phyloP scores from a whole-genome alignment of 495 filamentous ascomycete genomes.

The Monascus purpureus region DNA sequence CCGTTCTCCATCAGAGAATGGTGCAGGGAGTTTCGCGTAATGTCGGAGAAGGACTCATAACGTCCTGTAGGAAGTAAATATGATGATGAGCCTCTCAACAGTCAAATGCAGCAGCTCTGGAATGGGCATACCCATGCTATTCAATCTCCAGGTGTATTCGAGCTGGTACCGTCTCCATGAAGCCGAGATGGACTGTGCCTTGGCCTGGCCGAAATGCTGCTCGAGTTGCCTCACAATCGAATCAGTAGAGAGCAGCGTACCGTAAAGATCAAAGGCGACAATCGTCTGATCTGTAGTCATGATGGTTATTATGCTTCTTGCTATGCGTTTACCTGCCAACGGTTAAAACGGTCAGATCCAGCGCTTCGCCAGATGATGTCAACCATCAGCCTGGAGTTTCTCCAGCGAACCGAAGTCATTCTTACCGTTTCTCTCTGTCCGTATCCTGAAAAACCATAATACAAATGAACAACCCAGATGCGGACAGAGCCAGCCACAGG shows the following conservation, averaged over 20 bases:
- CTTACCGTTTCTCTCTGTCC: too few species aligned
- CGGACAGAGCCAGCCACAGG: too few species aligned
- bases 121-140: slow-evolving; percentile 54
- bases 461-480: too few species aligned
- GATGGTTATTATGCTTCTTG: neutral
- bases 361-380: neutral
- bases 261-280: slow-evolving; percentile 67
- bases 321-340: neutral
- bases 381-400: too few species aligned
- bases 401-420: too few species aligned
- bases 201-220: slow-evolving; percentile 36
- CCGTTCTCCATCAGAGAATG: slow-evolving; percentile 49
- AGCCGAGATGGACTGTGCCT: slow-evolving; percentile 39
- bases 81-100: neutral
- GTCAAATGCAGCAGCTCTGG: too few species aligned
- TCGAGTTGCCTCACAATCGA: slow-evolving; percentile 45
- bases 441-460: slow-evolving; percentile 10
- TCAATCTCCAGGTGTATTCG: slow-evolving; percentile 73
- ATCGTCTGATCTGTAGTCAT: slow-evolving; percentile 15
- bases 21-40: slow-evolving; percentile 47
- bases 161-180: slow-evolving; percentile 52
- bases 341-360: neutral
- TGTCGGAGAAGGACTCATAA: slow-evolving; percentile 49
- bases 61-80: slow-evolving; percentile 21
- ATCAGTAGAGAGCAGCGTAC: slow-evolving; percentile 56